Conservation (phyloP, 805 yeast species). For the Metschnikowia colocasiae region DNA sequence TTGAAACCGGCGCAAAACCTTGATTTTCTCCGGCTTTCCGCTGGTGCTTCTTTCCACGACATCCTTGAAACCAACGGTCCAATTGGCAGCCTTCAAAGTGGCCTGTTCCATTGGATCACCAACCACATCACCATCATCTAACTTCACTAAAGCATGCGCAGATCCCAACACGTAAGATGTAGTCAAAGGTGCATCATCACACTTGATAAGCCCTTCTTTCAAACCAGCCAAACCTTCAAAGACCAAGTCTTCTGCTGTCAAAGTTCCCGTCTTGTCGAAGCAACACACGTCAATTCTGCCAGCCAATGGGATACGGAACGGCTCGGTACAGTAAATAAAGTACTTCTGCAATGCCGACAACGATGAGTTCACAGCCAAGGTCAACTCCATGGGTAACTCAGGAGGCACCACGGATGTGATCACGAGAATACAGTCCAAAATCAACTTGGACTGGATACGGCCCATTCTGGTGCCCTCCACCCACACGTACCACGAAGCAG, state of each 20-base stretch:
- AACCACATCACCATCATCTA: conserved; percentile 95
- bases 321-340: conserved; percentile 95
- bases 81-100: conserved; percentile 80
- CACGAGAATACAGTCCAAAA: conserved; percentile 92
- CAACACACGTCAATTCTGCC: conserved; percentile 98
- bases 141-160: conserved; percentile 90
- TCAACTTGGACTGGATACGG: conserved; percentile 87
- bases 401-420: conserved; percentile 98
- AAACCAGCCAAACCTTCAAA: conserved; percentile 96
- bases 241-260: conserved; percentile 93
- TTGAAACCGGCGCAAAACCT: conserved; percentile 89
- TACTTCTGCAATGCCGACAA: conserved; percentile 81
- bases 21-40: conserved; percentile 45
- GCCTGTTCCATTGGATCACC: conserved; percentile 99
- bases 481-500: conserved; percentile 98
- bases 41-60: conserved; percentile 47
- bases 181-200: conserved; percentile 62
- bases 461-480: conserved; percentile 95
- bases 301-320: conserved; percentile 95
- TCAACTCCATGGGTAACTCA: conserved; percentile 97
- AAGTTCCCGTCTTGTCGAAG: conserved; percentile 97
- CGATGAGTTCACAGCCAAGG: conserved; percentile 95
- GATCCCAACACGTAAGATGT: conserved; percentile 80
- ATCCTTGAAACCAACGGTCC: conserved; percentile 80
- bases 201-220: conserved; percentile 44